A percentile compares a stretch with the other conserved stretches of the same genome.
Evolutionary conservation across 1,284 basidiomycete species (phyloP).

Genomic region (Farysia itapuensis): DNA sequence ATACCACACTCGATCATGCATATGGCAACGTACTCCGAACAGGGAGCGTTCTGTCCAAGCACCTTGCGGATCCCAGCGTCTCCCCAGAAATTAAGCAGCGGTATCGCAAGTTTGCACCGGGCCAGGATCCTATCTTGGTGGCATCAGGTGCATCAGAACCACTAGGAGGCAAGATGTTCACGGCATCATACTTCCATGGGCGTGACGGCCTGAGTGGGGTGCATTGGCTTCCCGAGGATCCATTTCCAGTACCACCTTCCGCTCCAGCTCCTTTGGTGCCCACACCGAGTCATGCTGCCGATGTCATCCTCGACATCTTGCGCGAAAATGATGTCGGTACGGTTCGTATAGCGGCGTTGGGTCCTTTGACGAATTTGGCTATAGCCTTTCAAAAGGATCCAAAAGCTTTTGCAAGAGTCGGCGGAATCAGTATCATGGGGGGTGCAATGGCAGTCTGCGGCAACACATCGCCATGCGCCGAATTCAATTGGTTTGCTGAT

Average conservation of each 20-base stretch:
- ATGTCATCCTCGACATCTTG: constrained; percentile 73
- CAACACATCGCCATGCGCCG: constrained; percentile 68
- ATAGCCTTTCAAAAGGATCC: constrained; percentile 69
- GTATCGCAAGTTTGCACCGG: constrained; percentile 15
- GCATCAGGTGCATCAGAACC: constrained; percentile 63
- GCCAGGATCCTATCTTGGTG: constrained; percentile 24
- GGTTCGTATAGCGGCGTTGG: constrained; percentile 81
- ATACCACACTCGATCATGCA: constrained; percentile 61
- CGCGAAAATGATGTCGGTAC: constrained; percentile 66
- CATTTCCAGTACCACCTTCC: constrained; percentile 38
- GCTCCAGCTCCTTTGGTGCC: constrained; percentile 58
- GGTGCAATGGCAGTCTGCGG: constrained; percentile 91
- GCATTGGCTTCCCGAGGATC: constrained; percentile 37
- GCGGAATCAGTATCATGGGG: constrained; percentile 85
- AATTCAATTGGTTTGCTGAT: constrained; percentile 93
- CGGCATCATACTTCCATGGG: constrained; percentile 74
- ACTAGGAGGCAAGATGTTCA: constrained; percentile 73
- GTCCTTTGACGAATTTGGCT: constrained; percentile 85
- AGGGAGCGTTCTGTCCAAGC: constrained; percentile 71
- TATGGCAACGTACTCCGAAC: constrained; percentile 65
- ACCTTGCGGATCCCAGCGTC: constrained; percentile 67
- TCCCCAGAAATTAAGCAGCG: constrained; percentile 58
- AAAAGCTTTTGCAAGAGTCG: constrained; percentile 65
- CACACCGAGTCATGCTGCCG: constrained; percentile 64
- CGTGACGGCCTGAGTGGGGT: constrained; percentile 54